These are phyloP conservation scores for Puccinia coronata DNA, from an alignment of 1,284 basidiomycete species.

Conservation along the genomic window DNA sequence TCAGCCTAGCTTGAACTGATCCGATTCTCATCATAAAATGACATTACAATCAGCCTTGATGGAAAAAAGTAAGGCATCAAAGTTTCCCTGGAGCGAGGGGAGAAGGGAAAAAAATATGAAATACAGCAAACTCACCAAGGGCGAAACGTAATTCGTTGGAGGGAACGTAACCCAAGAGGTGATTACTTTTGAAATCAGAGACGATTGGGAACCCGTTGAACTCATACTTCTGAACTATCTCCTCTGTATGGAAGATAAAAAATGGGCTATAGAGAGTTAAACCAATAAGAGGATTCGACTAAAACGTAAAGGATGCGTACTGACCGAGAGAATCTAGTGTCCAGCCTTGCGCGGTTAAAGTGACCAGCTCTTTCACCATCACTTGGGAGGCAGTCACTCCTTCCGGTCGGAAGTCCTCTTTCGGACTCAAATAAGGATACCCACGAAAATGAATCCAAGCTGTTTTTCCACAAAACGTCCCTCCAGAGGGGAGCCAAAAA, in stretches of 20 bases:
- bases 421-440: conserved; percentile 72
- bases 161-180: conserved; percentile 45
- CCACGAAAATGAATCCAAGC: conserved; percentile 60
- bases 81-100: background rate
- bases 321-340: conserved; percentile 65
- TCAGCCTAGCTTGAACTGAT: conserved; percentile 27
- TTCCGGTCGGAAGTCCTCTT: conserved; percentile 68
- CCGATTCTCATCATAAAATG: background rate
- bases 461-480: conserved; percentile 8
- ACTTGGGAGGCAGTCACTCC: conserved; percentile 68
- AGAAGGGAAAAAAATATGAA: too few relatives aligned
- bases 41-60: background rate
- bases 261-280: background rate
- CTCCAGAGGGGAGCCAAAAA: background rate
- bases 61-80: background rate
- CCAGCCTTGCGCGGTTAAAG: conserved; percentile 49
- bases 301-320: conserved; percentile 49
- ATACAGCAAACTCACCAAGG: conserved; percentile 30
- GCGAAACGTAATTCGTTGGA: conserved; percentile 43
- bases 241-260: background rate
- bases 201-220: conserved; percentile 48
- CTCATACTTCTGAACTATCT: conserved; percentile 22
- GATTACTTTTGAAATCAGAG: conserved; percentile 22
- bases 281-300: background rate
- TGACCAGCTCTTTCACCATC: conserved; percentile 64